phyloP scores from a whole-genome alignment of 768 basidiomycete genomes.

The Tremella mesenterica region DNA sequence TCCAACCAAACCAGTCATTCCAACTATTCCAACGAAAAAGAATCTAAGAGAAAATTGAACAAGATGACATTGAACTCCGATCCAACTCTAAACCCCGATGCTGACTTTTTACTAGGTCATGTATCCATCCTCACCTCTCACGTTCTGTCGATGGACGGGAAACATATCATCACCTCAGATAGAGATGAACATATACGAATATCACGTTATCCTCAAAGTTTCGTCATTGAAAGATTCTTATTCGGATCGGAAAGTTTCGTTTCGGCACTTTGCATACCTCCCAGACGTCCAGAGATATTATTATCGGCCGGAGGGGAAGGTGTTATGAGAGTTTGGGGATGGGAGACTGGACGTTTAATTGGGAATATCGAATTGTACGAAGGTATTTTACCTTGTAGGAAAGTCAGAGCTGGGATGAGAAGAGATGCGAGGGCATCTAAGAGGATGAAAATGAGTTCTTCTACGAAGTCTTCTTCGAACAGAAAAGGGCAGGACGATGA shows the following conservation, averaged over 20 bases:
- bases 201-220: conserved; percentile 79
- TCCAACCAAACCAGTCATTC: too few species aligned
- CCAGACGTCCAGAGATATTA: conserved; percentile 48
- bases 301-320: conserved; percentile 86
- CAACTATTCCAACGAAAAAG: too few species aligned
- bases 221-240: conserved; percentile 75
- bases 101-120: conserved; percentile 55
- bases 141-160: conserved; percentile 57
- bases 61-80: conserved; percentile 29
- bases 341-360: conserved; percentile 50
- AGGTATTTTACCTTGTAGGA: conserved; percentile 46
- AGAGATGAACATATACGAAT: conserved; percentile 92
- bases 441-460: background rate
- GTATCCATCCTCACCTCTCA: conserved; percentile 72
- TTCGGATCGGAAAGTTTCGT: conserved; percentile 71
- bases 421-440: conserved; percentile 16
- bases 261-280: conserved; percentile 64
- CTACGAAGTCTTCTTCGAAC: background rate
- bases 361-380: conserved; percentile 52
- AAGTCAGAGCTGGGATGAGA: conserved; percentile 42
- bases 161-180: conserved; percentile 77
- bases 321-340: conserved; percentile 51
- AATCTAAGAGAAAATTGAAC: conserved; percentile 22
- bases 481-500: too few species aligned
- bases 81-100: conserved; percentile 43